Evolutionary conservation across 2,329 filamentous ascomycete genomes (phyloP).

Genomic region (Zymoseptoria pseudotritici): DNA sequence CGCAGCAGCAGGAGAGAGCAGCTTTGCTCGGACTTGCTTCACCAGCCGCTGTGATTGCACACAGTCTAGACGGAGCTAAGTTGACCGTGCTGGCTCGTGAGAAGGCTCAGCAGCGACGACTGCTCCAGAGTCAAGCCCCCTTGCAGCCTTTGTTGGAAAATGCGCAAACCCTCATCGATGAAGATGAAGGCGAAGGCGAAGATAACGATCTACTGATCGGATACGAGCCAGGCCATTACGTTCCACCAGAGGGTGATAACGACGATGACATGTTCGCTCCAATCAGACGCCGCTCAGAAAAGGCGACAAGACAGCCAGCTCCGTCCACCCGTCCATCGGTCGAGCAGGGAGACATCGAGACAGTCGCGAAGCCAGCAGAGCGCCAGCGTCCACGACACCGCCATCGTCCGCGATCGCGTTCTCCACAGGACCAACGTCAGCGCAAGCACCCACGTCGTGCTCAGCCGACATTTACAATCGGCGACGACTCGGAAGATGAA

Average conservation of each 20-base stretch:
- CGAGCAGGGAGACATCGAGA: too few relatives aligned
- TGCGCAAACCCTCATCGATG: background rate
- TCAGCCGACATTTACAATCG: background rate
- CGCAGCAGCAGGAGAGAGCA: conserved; percentile 5
- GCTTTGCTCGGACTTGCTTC: conserved; percentile 4
- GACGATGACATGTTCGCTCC: background rate
- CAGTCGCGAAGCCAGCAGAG: too few relatives aligned
- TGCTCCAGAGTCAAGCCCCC: background rate
- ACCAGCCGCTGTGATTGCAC: conserved; percentile 6
- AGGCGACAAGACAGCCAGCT: too few relatives aligned
- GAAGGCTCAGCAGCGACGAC: background rate
- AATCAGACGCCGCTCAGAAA: too few relatives aligned
- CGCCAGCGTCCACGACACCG: background rate
- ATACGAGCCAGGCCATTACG: background rate
- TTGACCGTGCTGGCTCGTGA: background rate
- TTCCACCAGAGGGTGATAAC: background rate
- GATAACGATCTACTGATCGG: background rate
- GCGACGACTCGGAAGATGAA: background rate
- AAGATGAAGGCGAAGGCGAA: background rate
- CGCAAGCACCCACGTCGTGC: too few relatives aligned
- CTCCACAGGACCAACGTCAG: background rate
- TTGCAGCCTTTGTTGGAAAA: background rate
- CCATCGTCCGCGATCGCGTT: background rate
- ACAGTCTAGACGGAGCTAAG: conserved; percentile 5
- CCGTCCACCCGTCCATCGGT: too few relatives aligned